Evolutionary conservation across 345 rosid genomes (phyloP), one percentile per base, ranked within the genome.

Genomic region (Hevea brasiliensis): DNA sequence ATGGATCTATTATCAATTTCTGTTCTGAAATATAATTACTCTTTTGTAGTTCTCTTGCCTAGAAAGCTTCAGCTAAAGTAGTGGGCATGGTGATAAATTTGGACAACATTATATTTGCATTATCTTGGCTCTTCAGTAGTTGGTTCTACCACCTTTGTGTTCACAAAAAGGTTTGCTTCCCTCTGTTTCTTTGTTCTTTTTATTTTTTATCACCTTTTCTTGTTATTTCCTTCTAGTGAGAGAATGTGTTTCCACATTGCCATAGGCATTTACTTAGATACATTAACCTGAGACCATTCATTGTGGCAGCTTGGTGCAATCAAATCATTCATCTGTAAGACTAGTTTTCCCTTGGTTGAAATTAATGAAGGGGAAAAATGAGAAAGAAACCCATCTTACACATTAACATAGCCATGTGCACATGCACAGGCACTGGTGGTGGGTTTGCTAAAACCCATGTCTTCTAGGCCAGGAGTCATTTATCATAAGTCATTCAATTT

Each of bases 1-100:
- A 4, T 61, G 11, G 21, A 53, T 27, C 24, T 47, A 18, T 59
- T 40, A 27, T 68, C 62, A 45, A 40, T 65, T 27, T 56, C 27
- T 65, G 64, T 17, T 53, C 78, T 81, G 73, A 57, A 48, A 20
- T 26, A 61, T 3, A 29, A 7, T 74, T 47, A 4, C 45, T 10
- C 18, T 53, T 75, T 41, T 61, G 72, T 65, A 86, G 91, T 84
- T 74, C 72, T 81, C 54, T 76, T 84, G 84, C 89, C 87, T 17
- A 82, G 85, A 68, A 89, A 68, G 77, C 74, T 74, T 68, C 77
- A 75, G 78, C 78, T 26, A 74, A 73, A 70, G 35, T 69, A 81
- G 60, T 60, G 2, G 42, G 73, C 71, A 32, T 10, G 10, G 15
- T n/a, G 62, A 62, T 9, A 26, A 48, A 11, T 41, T 60, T 56